Evolutionary conservation across 768 basidiomycete species (phyloP).

Genomic region (Phanerochaete carnosa): DNA sequence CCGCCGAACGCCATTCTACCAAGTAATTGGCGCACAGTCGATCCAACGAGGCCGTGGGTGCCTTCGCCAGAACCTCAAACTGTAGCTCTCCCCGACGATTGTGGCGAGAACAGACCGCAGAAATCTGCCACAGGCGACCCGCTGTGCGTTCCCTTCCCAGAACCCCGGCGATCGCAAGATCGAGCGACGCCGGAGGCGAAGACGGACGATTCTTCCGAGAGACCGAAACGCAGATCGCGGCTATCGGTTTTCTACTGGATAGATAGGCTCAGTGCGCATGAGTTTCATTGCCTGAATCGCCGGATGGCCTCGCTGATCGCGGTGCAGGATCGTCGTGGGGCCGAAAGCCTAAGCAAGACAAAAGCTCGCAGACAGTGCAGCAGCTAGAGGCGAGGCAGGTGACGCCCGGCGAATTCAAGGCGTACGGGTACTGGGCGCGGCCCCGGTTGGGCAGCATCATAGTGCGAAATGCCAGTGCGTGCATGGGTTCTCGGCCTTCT

Average conservation of each 20-base stretch:
- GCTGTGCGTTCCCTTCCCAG: neutral
- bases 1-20: constrained; percentile 13
- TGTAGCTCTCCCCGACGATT: neutral
- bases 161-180: neutral
- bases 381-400: constrained; percentile 1
- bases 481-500: neutral
- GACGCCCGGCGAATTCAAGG: constrained; percentile 45
- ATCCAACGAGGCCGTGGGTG: constrained; percentile 16
- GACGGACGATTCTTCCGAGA: constrained; percentile 4
- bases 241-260: constrained; percentile 4
- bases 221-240: neutral
- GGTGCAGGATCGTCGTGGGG: neutral
- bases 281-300: neutral
- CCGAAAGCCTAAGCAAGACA: neutral
- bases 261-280: constrained; percentile 1
- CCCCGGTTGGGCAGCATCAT: constrained; percentile 38
- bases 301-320: neutral
- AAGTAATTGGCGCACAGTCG: constrained; percentile 8
- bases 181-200: neutral
- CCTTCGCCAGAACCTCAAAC: constrained; percentile 14
- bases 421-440: constrained; percentile 52
- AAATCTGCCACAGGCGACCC: neutral
- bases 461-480: constrained; percentile 43
- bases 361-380: neutral
- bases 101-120: neutral